Conservation (phyloP, 2,329 filamentous ascomycete genomes). For the Cadophora sp. region DNA sequence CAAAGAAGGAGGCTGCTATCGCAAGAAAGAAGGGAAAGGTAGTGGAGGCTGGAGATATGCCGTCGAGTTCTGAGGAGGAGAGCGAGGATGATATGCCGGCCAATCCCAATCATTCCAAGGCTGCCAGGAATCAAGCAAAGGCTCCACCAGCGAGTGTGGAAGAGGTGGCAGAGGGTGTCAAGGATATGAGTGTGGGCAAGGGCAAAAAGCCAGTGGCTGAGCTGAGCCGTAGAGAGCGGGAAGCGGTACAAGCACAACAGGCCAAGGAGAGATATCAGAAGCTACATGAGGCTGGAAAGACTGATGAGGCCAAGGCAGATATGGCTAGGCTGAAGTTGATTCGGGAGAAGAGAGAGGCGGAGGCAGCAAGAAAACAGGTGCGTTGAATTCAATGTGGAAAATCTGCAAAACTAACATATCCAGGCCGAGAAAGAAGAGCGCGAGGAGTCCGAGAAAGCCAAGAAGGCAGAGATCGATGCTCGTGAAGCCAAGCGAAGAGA, state of each 20-base stretch:
- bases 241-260: constrained; percentile 85
- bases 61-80: constrained; percentile 70
- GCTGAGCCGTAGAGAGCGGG: constrained; percentile 71
- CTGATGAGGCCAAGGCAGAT: constrained; percentile 91
- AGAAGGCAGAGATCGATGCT: constrained; percentile 55
- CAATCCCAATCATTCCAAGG: constrained; percentile 91
- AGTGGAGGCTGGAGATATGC: constrained; percentile 85
- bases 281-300: constrained; percentile 93
- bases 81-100: constrained; percentile 73
- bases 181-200: constrained; percentile 57
- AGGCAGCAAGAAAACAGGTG: constrained; percentile 83
- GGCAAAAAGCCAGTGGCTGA: constrained; percentile 53
- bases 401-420: constrained; percentile 29
- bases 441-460: constrained; percentile 47
- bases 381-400: constrained; percentile 42
- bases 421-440: constrained; percentile 48
- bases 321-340: constrained; percentile 83
- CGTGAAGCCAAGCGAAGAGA: constrained; percentile 51
- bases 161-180: constrained; percentile 59
- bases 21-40: constrained; percentile 73
- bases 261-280: constrained; percentile 92
- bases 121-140: constrained; percentile 65
- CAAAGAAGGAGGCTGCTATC: constrained; percentile 88
- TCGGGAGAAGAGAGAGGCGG: constrained; percentile 83
- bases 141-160: constrained; percentile 51